Conservation (phyloP, 2,329 filamentous ascomycete species). For the Xylaria arbuscula region DNA sequence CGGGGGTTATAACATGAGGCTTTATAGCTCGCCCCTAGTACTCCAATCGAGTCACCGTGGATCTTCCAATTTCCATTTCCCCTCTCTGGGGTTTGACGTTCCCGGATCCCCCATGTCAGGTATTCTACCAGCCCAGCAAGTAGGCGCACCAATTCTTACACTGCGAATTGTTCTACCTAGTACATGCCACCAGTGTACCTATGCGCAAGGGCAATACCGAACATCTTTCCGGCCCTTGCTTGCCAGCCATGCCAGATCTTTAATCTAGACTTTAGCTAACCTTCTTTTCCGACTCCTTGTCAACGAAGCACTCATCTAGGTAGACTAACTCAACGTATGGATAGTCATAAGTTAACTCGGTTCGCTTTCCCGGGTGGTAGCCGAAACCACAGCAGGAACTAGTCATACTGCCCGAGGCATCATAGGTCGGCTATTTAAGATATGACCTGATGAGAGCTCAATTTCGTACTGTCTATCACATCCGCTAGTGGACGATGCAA, state of each 20-base stretch:
- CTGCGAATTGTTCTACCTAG: constrained; percentile 4
- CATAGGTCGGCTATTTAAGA: constrained; percentile 14
- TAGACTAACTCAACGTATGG: constrained; percentile 14
- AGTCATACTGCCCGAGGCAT: neutral
- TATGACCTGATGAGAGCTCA: neutral
- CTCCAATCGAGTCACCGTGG: constrained; percentile 32
- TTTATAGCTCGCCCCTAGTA: constrained; percentile 42
- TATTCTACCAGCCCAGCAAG: constrained; percentile 21
- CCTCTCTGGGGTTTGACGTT: constrained; percentile 39
- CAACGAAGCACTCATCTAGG: constrained; percentile 2
- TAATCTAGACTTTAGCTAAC: constrained; percentile 34
- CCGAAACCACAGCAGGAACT: neutral
- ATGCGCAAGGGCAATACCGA: constrained; percentile 18
- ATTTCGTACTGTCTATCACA: constrained; percentile 9
- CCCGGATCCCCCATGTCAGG: constrained; percentile 27
- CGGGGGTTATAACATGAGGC: constrained; percentile 45
- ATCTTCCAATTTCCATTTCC: constrained; percentile 16
- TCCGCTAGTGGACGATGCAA: neutral
- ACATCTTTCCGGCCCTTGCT: constrained; percentile 14
- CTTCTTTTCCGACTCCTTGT: constrained; percentile 11
- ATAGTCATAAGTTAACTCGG: constrained; percentile 8
- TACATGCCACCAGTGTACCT: constrained; percentile 10
- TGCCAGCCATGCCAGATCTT: constrained; percentile 34
- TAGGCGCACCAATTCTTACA: neutral
- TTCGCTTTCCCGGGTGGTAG: constrained; percentile 14